Base-by-base conservation (phyloP, 129 eudicot genomes). In the Pittosporum tobira region DNA sequence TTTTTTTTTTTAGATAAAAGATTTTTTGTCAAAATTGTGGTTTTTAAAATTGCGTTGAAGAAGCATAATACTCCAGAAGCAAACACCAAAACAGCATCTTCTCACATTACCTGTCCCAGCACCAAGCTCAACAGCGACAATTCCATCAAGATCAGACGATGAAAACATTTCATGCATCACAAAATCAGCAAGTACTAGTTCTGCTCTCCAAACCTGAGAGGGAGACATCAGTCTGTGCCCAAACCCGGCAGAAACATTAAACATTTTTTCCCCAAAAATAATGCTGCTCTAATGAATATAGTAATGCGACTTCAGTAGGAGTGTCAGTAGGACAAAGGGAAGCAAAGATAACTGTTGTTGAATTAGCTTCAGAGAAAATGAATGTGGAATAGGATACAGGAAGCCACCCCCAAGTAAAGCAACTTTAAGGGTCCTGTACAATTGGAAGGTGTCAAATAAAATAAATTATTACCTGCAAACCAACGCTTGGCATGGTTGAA, bases 131-230 rank as follows among this genome's bases (percentile, higher is more conserved):
- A 79, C 63, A 7, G 90, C 89, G 38, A 86, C 73, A 66, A 86
- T 69, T 45, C 79, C 87, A 64, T 80, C 74, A 61, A 90, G 69
- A 55, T 75, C 77, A 22, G 87, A 68, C 66, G 98, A 77, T 36
- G 70, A 75, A 43, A 63, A 70, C 82, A 82, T 83, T 73, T 75
- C 80, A 72, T 90, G 95, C 71, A 83, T 73, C 69, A 90, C 84
- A 78, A 82, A 86, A 69, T 91, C 95, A 53, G 95, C 87, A 57
- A 91, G 80, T 48, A 83, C 83, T 46, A 91, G 48, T 80, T 86
- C 98, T 11, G 98, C 95, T 65, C 81, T 83, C 98, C 98, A 91
- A 14, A 91, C 90, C 98, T 91, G 59, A 43, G 65, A 57, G 18
- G 28, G 23, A 45, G n/a, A 48, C 13, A 34, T 6, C 40, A 34